These are phyloP conservation scores for Escallonia herrerae DNA, from an alignment of 129 eudicot genomes.

Conservation along the genomic window DNA sequence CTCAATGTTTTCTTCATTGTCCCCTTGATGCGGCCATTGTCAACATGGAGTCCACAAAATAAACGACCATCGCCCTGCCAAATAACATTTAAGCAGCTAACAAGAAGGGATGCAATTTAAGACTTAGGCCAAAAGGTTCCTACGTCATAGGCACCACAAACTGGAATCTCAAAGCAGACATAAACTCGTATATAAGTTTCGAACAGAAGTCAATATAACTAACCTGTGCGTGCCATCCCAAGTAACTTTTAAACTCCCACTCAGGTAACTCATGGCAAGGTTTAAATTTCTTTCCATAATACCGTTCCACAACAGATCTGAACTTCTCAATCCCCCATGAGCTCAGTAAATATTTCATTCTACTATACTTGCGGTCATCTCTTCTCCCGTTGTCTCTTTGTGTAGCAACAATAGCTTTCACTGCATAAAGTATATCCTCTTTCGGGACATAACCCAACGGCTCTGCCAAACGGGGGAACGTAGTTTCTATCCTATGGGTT, in stretches of 20 bases:
- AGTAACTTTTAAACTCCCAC: conserved; percentile 91
- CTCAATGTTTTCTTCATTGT: conserved; percentile 66
- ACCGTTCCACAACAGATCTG: conserved; percentile 69
- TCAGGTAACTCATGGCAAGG: conserved; percentile 81
- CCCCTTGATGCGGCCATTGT: conserved; percentile 89
- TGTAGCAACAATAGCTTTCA: conserved; percentile 94
- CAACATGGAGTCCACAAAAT: conserved; percentile 96
- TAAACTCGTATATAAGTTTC: neutral
- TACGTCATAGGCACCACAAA: neutral
- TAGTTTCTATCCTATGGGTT: conserved; percentile 80
- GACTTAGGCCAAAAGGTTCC: neutral
- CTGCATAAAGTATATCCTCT: conserved; percentile 93
- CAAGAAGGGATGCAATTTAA: neutral
- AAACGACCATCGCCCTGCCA: conserved; percentile 87
- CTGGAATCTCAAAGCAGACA: neutral
- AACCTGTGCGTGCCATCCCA: conserved; percentile 99
- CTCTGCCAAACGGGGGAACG: conserved; percentile 90
- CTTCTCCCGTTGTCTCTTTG: conserved; percentile 97
- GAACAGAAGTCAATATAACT: conserved; percentile 7
- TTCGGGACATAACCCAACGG: conserved; percentile 95
- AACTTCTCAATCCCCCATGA: conserved; percentile 99
- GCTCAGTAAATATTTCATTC: conserved; percentile 88
- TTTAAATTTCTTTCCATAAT: conserved; percentile 83
- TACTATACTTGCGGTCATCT: conserved; percentile 91
- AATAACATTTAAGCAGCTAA: neutral